Percentiles rank a stretch among this genome's conserved stretches.
These are phyloP conservation scores for Trichophyton benhamiae DNA, from an alignment of 2,329 filamentous ascomycete species.

Conservation along the genomic window DNA sequence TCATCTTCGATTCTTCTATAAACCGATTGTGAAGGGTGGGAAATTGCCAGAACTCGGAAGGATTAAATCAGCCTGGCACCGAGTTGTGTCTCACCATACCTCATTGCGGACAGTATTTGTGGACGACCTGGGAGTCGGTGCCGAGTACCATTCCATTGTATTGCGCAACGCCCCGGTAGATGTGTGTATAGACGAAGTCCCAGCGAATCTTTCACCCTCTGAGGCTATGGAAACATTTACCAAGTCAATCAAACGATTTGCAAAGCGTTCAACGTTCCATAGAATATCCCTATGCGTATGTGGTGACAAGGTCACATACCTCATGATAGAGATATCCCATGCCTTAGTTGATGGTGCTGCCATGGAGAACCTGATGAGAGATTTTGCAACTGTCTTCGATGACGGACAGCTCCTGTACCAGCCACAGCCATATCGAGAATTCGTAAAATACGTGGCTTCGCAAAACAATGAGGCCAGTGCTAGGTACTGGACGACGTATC, in stretches of 20 bases:
- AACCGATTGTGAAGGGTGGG: background rate
- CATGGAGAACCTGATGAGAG: conserved; percentile 27
- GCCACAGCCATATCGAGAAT: conserved; percentile 14
- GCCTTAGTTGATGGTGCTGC: conserved; percentile 33
- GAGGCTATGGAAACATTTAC: background rate
- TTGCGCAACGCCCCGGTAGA: background rate
- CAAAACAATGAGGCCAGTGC: conserved; percentile 2
- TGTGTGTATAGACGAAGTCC: background rate
- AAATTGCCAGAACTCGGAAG: background rate
- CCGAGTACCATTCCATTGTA: background rate
- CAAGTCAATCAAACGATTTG: conserved; percentile 4
- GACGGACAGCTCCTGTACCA: background rate
- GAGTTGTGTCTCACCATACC: background rate
- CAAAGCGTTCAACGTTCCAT: conserved; percentile 2
- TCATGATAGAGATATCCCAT: conserved; percentile 31
- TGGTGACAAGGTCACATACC: background rate
- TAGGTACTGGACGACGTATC: conserved; percentile 18
- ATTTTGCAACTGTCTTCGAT: conserved; percentile 25
- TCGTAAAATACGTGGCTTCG: conserved; percentile 24
- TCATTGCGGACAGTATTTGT: background rate
- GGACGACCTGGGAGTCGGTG: background rate
- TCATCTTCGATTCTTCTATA: background rate
- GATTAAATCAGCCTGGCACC: conserved; percentile 1
- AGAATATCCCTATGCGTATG: background rate
- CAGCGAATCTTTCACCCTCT: background rate